Evolutionary conservation across 768 basidiomycete genomes (phyloP).

Genomic region (Rhodotorula toruloides): DNA sequence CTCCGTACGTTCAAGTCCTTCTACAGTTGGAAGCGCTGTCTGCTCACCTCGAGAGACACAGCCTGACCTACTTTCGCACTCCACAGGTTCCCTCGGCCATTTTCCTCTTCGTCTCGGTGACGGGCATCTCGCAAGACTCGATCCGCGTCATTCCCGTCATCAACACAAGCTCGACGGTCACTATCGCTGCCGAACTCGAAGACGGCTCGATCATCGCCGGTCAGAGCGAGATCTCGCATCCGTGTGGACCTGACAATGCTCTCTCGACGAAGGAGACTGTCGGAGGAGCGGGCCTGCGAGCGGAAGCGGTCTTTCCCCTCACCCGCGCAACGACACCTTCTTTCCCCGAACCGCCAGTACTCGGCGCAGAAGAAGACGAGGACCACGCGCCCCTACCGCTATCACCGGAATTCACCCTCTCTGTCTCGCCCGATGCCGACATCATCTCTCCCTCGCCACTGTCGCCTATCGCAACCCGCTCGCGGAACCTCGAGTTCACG

Average conservation of each 20-base stretch:
- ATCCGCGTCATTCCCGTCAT: conserved; percentile 79
- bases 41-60: neutral
- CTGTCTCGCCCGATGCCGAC: neutral
- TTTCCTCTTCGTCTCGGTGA: conserved; percentile 70
- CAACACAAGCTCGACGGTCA: conserved; percentile 91
- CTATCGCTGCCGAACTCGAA: conserved; percentile 63
- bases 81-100: conserved; percentile 72
- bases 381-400: neutral
- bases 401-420: neutral
- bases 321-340: conserved; percentile 32
- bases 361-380: conserved; percentile 36
- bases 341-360: conserved; percentile 32
- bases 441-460: neutral
- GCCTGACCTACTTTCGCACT: neutral
- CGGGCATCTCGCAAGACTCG: conserved; percentile 71
- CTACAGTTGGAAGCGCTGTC: no score
- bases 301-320: conserved; percentile 11
- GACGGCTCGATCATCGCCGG: conserved; percentile 29
- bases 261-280: neutral
- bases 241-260: neutral
- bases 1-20: conserved; percentile 48
- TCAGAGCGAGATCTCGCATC: conserved; percentile 36
- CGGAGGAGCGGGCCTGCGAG: neutral
- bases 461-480: neutral
- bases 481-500: conserved; percentile 34